A percentile compares a stretch with the other conserved stretches of the same genome.
Conservation (phyloP, 495 filamentous ascomycete genomes). For the Trichoderma virens region DNA sequence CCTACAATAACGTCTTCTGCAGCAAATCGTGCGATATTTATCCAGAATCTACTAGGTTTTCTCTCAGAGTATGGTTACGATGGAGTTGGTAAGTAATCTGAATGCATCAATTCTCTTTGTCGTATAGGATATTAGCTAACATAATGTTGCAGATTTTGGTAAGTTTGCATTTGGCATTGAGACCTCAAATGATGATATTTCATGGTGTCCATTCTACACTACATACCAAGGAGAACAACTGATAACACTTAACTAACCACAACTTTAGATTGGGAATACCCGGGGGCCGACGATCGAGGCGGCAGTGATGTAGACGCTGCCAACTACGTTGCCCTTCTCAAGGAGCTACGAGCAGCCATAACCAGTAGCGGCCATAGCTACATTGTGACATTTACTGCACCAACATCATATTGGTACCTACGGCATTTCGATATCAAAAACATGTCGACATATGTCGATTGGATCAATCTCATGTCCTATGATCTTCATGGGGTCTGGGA, state of each 20-base stretch:
- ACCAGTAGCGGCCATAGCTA: conserved; percentile 28
- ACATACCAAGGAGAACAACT: not conserved
- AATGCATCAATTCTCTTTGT: no score
- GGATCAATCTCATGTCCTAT: conserved; percentile 51
- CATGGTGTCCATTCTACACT: not conserved
- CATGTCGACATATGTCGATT: conserved; percentile 34
- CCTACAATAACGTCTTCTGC: conserved; percentile 21
- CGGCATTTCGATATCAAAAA: conserved; percentile 38
- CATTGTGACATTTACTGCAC: conserved; percentile 35
- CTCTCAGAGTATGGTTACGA: conserved; percentile 41
- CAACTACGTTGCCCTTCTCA: conserved; percentile 37
- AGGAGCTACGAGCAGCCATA: conserved; percentile 29
- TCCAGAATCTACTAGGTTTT: conserved; percentile 33
- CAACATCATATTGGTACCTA: conserved; percentile 48
- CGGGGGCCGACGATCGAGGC: conserved; percentile 37
- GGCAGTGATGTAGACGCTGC: conserved; percentile 30
- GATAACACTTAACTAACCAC: not conserved
- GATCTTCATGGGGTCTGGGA: conserved; percentile 22
- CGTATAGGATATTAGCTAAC: not conserved
- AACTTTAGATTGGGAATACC: conserved; percentile 48
- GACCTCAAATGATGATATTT: no score
- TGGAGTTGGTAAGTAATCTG: conserved; percentile 30
- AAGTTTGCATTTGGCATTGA: not conserved
- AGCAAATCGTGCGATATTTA: conserved; percentile 31
- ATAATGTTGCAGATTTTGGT: not conserved